Conservation (phyloP, 208 protist genomes). For the Crithidia bombi region DNA sequence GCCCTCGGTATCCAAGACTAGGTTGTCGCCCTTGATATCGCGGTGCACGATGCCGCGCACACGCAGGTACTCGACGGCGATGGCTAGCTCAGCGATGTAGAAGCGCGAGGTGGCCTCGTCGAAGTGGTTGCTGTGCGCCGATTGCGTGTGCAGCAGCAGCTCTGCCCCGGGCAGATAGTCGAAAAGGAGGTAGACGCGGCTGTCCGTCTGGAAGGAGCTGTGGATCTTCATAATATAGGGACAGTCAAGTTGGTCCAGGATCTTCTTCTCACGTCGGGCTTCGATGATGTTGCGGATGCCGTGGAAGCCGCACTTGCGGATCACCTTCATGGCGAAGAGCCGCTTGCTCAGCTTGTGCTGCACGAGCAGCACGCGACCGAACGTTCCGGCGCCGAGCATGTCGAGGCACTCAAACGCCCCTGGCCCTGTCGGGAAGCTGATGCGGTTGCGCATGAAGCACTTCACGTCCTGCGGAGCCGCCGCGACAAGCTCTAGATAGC, state of each 20-base stretch:
- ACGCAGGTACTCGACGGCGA: slow-evolving; percentile 88
- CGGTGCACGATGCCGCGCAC: slow-evolving; percentile 77
- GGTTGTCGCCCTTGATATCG: slow-evolving; percentile 91
- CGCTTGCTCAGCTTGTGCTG: slow-evolving; percentile 55
- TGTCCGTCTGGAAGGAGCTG: slow-evolving; percentile 82
- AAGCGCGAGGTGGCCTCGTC: slow-evolving; percentile 73
- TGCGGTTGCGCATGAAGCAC: slow-evolving; percentile 45
- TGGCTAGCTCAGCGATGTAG: slow-evolving; percentile 90
- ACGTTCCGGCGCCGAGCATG: slow-evolving; percentile 75
- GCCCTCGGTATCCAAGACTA: slow-evolving; percentile 80
- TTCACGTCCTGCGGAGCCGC: slow-evolving; percentile 32
- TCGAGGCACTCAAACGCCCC: slow-evolving; percentile 59
- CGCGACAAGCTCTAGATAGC: slow-evolving; percentile 27
- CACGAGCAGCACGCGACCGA: slow-evolving; percentile 79
- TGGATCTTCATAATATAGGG: slow-evolving; percentile 91
- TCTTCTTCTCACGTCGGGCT: slow-evolving; percentile 69
- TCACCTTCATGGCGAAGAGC: slow-evolving; percentile 80
- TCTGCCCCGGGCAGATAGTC: slow-evolving; percentile 95
- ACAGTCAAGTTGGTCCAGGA: slow-evolving; percentile 71
- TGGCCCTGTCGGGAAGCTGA: slow-evolving; percentile 48
- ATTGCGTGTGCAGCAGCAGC: slow-evolving; percentile 92
- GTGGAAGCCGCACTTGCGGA: slow-evolving; percentile 62
- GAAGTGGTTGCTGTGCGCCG: slow-evolving; percentile 51
- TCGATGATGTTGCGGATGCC: slow-evolving; percentile 64
- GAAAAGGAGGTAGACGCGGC: slow-evolving; percentile 88